Evolutionary conservation across 2,329 filamentous ascomycete species (phyloP).

Genomic region (Neonectria punicea): DNA sequence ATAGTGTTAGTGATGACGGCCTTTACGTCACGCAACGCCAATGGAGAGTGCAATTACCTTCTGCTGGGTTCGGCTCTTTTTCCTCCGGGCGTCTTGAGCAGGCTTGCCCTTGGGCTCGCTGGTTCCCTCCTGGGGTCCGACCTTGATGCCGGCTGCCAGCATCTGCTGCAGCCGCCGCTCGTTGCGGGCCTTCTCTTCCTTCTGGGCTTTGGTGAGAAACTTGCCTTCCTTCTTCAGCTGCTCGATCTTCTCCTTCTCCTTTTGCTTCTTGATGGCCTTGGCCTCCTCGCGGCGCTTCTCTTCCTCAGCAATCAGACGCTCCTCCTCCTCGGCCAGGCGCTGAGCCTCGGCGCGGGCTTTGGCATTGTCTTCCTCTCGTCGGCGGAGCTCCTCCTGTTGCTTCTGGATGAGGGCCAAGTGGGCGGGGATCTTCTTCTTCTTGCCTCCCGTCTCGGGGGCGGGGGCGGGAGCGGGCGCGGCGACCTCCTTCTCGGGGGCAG

Average conservation of each 20-base stretch:
- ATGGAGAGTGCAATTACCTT: constrained; percentile 55
- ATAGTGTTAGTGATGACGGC: constrained; percentile 21
- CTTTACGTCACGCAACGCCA: neutral
- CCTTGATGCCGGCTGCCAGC: constrained; percentile 79
- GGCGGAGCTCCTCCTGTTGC: constrained; percentile 82
- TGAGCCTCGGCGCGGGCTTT: constrained; percentile 71
- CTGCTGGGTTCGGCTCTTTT: constrained; percentile 68
- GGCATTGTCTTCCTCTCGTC: constrained; percentile 73
- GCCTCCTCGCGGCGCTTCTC: constrained; percentile 76
- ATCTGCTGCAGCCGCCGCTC: constrained; percentile 87
- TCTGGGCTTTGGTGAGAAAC: constrained; percentile 86
- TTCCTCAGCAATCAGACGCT: constrained; percentile 74
- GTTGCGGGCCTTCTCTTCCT: constrained; percentile 81
- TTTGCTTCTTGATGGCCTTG: constrained; percentile 82
- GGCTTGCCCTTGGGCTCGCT: constrained; percentile 81
- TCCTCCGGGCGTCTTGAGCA: constrained; percentile 83
- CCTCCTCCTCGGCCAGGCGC: constrained; percentile 72
- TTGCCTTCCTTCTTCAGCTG: constrained; percentile 90
- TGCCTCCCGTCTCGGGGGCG: constrained; percentile 61
- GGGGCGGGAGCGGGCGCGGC: constrained; percentile 58
- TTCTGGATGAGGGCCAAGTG: constrained; percentile 79
- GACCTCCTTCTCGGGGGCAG: constrained; percentile 70
- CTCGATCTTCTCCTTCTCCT: constrained; percentile 86
- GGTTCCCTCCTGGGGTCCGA: constrained; percentile 69
- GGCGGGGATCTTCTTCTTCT: constrained; percentile 91